Conservation (phyloP, 768 basidiomycete species). For the Butyriboletus loyo region DNA sequence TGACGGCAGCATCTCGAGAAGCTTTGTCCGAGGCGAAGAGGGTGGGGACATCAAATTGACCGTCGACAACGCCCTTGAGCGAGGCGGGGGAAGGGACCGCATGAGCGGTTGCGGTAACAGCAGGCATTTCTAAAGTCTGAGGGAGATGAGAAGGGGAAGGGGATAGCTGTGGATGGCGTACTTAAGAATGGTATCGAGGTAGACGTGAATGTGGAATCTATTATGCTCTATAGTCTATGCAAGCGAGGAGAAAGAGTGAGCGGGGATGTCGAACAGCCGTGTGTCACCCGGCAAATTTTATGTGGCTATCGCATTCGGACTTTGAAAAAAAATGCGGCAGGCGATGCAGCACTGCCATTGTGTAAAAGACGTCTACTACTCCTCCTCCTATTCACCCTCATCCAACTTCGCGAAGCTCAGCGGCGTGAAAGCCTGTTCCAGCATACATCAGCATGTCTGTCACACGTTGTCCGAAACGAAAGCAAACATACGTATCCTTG, state of each 20-base stretch:
- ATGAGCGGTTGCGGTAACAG: slow-evolving; percentile 64
- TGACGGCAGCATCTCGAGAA: slow-evolving; percentile 67
- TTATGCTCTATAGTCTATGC: slow-evolving; percentile 39
- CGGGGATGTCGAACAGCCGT: too few species aligned
- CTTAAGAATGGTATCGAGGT: slow-evolving; percentile 40
- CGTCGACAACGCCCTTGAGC: slow-evolving; percentile 68
- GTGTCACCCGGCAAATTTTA: slow-evolving; percentile 19
- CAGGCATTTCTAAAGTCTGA: slow-evolving; percentile 72
- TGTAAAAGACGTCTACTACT: slow-evolving; percentile 15
- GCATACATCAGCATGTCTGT: slow-evolving; percentile 26
- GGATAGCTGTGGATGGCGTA: slow-evolving; percentile 21
- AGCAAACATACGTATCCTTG: slow-evolving; percentile 76
- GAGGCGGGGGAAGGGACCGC: slow-evolving; percentile 60
- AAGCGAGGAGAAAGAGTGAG: slow-evolving; percentile 24
- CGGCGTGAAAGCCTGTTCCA: slow-evolving; percentile 44
- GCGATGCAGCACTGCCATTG: slow-evolving; percentile 13
- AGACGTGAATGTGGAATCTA: slow-evolving; percentile 57
- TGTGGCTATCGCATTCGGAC: slow-evolving; percentile 24
- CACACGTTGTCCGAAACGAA: slow-evolving; percentile 21
- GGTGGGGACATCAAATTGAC: slow-evolving; percentile 66
- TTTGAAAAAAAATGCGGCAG: slow-evolving; percentile 26
- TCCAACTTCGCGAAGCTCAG: slow-evolving; percentile 45
- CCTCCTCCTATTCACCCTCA: slow-evolving; percentile 32
- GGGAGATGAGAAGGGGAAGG: background rate
- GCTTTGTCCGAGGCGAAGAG: slow-evolving; percentile 88